phyloP scores from a whole-genome alignment of 2,329 filamentous ascomycete species.

The Pseudocercospora cruenta region DNA sequence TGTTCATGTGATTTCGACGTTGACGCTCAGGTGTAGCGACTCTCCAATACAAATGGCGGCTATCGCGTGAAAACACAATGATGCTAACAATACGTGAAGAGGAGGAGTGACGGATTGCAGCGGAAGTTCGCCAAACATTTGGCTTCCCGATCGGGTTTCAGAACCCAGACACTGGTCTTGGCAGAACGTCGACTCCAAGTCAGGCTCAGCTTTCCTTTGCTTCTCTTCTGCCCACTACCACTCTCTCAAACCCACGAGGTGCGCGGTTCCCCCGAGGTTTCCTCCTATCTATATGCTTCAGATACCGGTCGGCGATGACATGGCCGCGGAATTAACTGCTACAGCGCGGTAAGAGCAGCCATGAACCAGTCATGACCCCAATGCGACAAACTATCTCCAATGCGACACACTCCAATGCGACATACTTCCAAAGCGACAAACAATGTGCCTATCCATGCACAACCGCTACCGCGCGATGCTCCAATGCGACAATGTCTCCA shows the following conservation, averaged over 20 bases:
- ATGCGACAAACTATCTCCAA: not conserved
- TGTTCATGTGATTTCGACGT: no score
- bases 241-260: not conserved
- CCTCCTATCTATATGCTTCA: not conserved
- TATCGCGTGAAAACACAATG: not conserved
- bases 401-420: not conserved
- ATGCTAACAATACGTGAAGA: no score
- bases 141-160: not conserved
- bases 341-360: not conserved
- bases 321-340: not conserved
- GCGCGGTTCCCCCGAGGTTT: not conserved
- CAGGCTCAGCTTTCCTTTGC: constrained; percentile 6
- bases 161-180: constrained; percentile 1
- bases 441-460: not conserved
- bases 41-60: no score
- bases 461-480: not conserved
- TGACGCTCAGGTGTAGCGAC: no score
- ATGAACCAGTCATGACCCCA: not conserved
- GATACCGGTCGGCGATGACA: not conserved
- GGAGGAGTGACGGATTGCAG: no score
- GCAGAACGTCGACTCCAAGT: not conserved
- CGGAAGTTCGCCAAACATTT: not conserved
- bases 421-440: not conserved
- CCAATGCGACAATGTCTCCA: not conserved
- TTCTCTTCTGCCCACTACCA: not conserved